Conservation (phyloP, 1,284 basidiomycete species). For the Amylostereum chailletii region DNA sequence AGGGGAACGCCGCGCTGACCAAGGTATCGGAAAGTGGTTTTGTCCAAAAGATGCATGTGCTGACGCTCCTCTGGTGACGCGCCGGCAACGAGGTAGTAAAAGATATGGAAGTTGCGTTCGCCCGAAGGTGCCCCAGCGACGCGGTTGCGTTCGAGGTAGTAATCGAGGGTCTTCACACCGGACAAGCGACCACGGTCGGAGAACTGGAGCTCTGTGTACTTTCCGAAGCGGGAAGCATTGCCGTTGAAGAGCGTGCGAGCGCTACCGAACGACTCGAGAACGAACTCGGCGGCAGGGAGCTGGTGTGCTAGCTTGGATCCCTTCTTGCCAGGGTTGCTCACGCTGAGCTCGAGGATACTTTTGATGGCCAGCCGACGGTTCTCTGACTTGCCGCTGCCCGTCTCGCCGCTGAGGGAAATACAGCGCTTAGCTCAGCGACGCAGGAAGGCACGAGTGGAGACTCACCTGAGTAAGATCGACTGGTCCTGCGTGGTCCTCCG, state of each 20-base stretch:
- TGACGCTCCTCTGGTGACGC: slow-evolving; percentile 81
- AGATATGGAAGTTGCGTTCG: slow-evolving; percentile 95
- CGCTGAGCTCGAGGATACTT: slow-evolving; percentile 80
- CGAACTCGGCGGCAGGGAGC: slow-evolving; percentile 90
- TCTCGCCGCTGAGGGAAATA: slow-evolving; percentile 64
- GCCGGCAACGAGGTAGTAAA: slow-evolving; percentile 92
- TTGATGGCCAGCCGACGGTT: slow-evolving; percentile 86
- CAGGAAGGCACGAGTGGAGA: slow-evolving; percentile 5
- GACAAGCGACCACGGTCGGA: slow-evolving; percentile 81
- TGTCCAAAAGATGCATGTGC: slow-evolving; percentile 78
- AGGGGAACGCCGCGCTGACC: slow-evolving; percentile 47
- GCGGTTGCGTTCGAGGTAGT: slow-evolving; percentile 88
- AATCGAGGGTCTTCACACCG: slow-evolving; percentile 93
- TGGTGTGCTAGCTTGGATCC: slow-evolving; percentile 80
- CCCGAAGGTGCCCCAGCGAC: slow-evolving; percentile 76
- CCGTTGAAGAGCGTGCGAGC: slow-evolving; percentile 86
- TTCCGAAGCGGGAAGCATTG: slow-evolving; percentile 87
- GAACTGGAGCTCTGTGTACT: slow-evolving; percentile 93
- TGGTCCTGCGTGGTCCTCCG: slow-evolving; percentile 90
- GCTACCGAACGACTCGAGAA: slow-evolving; percentile 89
- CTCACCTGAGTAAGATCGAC: slow-evolving; percentile 76
- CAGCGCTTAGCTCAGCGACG: no score
- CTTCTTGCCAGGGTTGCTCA: slow-evolving; percentile 88
- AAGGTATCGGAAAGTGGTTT: slow-evolving; percentile 77
- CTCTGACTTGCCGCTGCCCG: slow-evolving; percentile 91